Base-by-base conservation (phyloP, 768 basidiomycete species). In the Podaxis mareebaensis region DNA sequence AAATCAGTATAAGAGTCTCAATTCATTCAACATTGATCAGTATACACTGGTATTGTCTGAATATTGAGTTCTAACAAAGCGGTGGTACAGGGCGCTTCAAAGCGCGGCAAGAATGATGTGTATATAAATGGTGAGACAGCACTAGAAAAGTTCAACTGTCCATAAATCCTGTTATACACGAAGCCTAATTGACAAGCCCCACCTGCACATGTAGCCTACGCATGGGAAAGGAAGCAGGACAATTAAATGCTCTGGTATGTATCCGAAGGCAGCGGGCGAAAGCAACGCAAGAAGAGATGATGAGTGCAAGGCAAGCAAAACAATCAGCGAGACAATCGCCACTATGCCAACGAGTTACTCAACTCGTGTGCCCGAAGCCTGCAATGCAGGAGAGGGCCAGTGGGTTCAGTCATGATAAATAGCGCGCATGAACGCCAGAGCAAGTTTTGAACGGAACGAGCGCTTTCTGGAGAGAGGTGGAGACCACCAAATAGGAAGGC, bases 401-500 rank as follows among this genome's bases (percentile, higher is more conserved):
- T 39, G 12, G 54, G 54, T 39, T 56, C 54, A 7, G 20, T 56
- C 5, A 39, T 42, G 13, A 56, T 40, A 20, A 40, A 56, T 24
- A 40, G 8, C 5, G 54, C 54, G 10, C 39, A 42, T 12, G 39
- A 39, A 8, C 24, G 39, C 54, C 54, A 42, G 30, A 56, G 38
- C 24, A 10, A 40, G 20, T 40, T 13, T 42, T 56, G 54, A 40
- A 6, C 38, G 38, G 20, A 56, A 56, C 54, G n/a, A 24, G n/a
- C 0, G n/a, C 7, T 13, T 10, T 36, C 54, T 24, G 12, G 4
- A 39, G 6, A 56, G n/a, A 56, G 24, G 24, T 56, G 38, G 22
- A 56, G 22, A 8, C 54, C 54, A 39, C 24, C 54, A 56, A 42
- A 55, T 13, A 28, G n/a, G 39, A 55, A 55, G 36, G 54, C 39